These are phyloP conservation scores for Rhododendron williamsianum DNA, from an alignment of 148 eudicot species.

Conservation along the genomic window DNA sequence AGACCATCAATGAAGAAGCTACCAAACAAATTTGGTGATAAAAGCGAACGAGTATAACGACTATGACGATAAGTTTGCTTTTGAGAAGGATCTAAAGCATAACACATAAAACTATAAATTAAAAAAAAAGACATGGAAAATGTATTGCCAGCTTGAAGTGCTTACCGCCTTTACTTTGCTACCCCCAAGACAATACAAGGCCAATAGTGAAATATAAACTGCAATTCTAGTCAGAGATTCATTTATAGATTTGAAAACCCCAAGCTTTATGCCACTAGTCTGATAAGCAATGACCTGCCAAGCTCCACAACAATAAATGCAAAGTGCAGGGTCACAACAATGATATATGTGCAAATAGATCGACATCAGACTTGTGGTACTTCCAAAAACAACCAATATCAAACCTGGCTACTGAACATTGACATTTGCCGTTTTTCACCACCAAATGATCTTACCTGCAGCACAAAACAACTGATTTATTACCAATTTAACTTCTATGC, in stretches of 20 bases:
- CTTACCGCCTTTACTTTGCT: constrained; percentile 94
- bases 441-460: constrained; percentile 91
- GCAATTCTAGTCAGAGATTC: constrained; percentile 90
- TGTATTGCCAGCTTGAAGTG: neutral
- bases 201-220: constrained; percentile 78
- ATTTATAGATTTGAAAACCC: constrained; percentile 73
- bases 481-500: neutral
- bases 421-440: constrained; percentile 97
- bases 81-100: neutral
- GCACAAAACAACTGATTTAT: constrained; percentile 2
- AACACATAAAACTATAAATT: neutral
- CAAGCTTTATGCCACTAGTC: constrained; percentile 82
- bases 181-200: constrained; percentile 89
- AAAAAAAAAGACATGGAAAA: neutral
- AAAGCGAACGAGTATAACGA: neutral
- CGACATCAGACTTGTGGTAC: neutral
- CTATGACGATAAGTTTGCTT: neutral
- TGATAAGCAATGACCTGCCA: constrained; percentile 73
- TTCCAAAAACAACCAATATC: neutral
- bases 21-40: neutral
- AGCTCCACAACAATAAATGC: constrained; percentile 12
- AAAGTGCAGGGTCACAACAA: neutral
- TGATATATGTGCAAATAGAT: neutral
- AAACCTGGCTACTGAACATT: constrained; percentile 82
- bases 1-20: neutral